Conservation (phyloP, 768 basidiomycete genomes). For the Suillus plorans region DNA sequence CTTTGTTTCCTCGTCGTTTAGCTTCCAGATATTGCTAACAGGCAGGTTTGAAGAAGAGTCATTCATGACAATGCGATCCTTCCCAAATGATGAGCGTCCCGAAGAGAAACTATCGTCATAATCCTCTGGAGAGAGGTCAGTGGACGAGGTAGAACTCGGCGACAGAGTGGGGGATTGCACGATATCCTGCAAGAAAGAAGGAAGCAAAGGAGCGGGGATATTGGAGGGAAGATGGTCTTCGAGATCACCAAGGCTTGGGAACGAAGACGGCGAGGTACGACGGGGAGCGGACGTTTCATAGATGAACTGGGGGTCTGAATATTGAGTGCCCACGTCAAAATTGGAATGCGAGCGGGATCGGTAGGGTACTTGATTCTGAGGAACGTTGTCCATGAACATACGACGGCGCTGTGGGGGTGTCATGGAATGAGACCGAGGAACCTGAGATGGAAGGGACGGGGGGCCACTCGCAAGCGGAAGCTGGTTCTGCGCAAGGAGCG, state of each 20-base stretch:
- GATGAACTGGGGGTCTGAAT: conserved; percentile 51
- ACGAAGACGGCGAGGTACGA: conserved; percentile 41
- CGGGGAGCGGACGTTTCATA: conserved; percentile 63
- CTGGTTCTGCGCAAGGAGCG: conserved; percentile 64
- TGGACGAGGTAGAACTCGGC: conserved; percentile 62
- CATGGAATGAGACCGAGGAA: conserved; percentile 42
- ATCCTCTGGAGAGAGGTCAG: conserved; percentile 66
- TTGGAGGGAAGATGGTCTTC: conserved; percentile 22
- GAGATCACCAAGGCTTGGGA: conserved; percentile 29
- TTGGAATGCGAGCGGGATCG: conserved; percentile 49
- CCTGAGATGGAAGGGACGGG: conserved; percentile 17
- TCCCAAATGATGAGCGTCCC: conserved; percentile 24
- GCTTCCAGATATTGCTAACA: conserved; percentile 62
- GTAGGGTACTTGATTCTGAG: conserved; percentile 35
- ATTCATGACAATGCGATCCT: conserved; percentile 25
- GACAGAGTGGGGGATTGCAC: conserved; percentile 68
- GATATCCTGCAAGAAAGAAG: conserved; percentile 75
- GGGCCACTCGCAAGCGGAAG: conserved; percentile 22
- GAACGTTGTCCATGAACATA: conserved; percentile 38
- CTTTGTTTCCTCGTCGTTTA: conserved; percentile 71
- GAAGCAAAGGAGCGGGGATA: conserved; percentile 56
- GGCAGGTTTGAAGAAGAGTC: conserved; percentile 32
- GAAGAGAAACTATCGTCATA: conserved; percentile 37
- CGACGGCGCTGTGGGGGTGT: conserved; percentile 47
- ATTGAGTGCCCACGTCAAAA: conserved; percentile 45